Conservation (phyloP, 352 stramenopile species). For the Globisporangium cederbergense region DNA sequence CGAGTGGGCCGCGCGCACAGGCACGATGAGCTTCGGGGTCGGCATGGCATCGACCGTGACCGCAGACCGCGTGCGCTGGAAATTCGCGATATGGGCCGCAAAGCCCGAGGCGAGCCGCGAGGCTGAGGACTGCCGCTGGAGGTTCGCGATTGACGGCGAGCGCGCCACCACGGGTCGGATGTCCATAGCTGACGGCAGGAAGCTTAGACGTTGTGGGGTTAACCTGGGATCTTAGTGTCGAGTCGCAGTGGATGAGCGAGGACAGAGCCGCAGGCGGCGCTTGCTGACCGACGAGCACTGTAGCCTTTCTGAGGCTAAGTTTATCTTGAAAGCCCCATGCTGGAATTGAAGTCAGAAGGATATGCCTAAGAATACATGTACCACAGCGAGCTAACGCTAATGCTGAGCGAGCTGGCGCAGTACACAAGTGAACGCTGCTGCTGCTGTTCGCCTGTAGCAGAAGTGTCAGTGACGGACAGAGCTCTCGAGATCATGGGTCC, state of each 20-base stretch:
- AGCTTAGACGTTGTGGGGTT: background rate
- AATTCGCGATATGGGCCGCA: constrained; percentile 6
- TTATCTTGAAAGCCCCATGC: no score
- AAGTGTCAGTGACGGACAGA: no score
- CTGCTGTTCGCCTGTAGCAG: no score
- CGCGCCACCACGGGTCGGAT: background rate
- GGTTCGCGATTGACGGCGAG: constrained; percentile 3
- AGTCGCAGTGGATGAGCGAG: background rate
- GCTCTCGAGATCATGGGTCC: no score
- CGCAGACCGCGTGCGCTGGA: constrained; percentile 5
- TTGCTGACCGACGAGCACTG: no score
- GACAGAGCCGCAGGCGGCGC: no score
- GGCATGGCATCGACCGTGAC: background rate
- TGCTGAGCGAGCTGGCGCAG: no score
- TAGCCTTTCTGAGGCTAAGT: no score
- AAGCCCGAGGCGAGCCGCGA: background rate
- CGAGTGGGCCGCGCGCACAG: background rate
- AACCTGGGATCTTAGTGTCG: background rate
- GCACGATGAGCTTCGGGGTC: constrained; percentile 7
- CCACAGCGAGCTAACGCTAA: no score
- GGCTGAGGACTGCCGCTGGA: background rate
- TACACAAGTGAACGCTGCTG: no score
- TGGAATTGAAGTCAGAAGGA: no score
- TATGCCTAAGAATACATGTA: no score
- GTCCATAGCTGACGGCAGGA: background rate